These are phyloP conservation scores for Monosporozyma servazzii DNA, from an alignment of 805 yeast species.

Conservation along the genomic window DNA sequence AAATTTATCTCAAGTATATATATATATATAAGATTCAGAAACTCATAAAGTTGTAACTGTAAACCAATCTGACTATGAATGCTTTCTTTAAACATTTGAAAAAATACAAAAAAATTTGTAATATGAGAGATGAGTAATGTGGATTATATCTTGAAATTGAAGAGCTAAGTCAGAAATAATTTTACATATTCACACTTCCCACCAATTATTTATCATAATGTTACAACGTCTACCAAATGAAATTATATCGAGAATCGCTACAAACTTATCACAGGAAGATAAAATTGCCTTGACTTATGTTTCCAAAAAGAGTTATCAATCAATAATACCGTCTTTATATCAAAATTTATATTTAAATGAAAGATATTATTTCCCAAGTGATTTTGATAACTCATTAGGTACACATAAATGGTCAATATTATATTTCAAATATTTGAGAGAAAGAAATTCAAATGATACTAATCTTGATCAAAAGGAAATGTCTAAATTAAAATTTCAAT, in stretches of 20 bases:
- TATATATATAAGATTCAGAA: not conserved
- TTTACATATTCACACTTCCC: not conserved
- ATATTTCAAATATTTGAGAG: conserved; percentile 4
- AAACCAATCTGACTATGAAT: too few species aligned
- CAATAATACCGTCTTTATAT: conserved; percentile 17
- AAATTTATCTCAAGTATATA: not conserved
- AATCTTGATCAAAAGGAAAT: conserved; percentile 1
- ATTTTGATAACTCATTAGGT: conserved; percentile 18
- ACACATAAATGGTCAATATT: conserved; percentile 23
- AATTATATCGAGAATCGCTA: conserved; percentile 11
- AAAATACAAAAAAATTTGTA: too few species aligned
- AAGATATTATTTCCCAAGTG: conserved; percentile 18
- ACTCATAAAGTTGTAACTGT: too few species aligned
- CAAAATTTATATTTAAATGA: conserved; percentile 21
- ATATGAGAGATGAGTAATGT: too few species aligned
- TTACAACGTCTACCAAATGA: conserved; percentile 20
- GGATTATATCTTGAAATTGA: too few species aligned
- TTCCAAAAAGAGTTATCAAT: conserved; percentile 10
- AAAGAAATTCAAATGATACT: not conserved
- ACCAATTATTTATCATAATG: conserved; percentile 8
- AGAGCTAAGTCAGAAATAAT: too few species aligned
- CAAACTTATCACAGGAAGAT: conserved; percentile 19
- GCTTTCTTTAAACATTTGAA: too few species aligned
- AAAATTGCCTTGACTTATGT: conserved; percentile 21
- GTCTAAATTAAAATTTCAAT: conserved; percentile 10